A percentile compares a stretch with the other conserved stretches of the same genome.
These are phyloP conservation scores for Thozetella sp. DNA, from an alignment of 495 filamentous ascomycete species.

Conservation along the genomic window DNA sequence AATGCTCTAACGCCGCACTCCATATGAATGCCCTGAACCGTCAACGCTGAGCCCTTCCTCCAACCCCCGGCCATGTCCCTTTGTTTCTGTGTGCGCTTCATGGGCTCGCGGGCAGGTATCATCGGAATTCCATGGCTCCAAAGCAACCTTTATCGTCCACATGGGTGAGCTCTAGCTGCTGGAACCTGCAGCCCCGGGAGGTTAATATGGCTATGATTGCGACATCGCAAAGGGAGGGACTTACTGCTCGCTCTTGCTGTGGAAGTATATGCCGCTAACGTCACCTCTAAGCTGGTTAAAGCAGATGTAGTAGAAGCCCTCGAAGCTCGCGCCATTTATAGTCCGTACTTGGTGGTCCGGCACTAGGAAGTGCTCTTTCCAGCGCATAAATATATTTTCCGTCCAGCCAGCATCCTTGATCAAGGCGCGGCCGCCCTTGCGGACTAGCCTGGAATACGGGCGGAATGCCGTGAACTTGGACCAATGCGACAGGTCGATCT, in stretches of 20 bases:
- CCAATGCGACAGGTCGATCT: constrained; percentile 95
- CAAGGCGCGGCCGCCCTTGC: constrained; percentile 50
- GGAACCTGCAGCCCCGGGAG: constrained; percentile 58
- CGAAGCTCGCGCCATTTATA: constrained; percentile 93
- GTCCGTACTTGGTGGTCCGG: constrained; percentile 90
- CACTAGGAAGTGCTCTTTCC: constrained; percentile 99
- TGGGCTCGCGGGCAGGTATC: constrained; percentile 23
- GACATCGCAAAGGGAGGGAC: constrained; percentile 24
- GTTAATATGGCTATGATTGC: not conserved
- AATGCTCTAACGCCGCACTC: not conserved
- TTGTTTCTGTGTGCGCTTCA: not conserved
- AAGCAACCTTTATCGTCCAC: constrained; percentile 83
- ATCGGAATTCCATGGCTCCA: constrained; percentile 92
- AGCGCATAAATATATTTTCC: constrained; percentile 98
- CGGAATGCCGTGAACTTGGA: constrained; percentile 84
- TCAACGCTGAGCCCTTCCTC: not conserved
- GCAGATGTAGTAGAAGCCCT: constrained; percentile 99
- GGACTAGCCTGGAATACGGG: constrained; percentile 73
- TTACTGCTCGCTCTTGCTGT: constrained; percentile 95
- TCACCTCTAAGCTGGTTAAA: constrained; percentile 89
- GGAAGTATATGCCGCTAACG: constrained; percentile 95
- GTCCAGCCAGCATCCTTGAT: constrained; percentile 76
- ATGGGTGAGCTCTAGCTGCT: constrained; percentile 90
- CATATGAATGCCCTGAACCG: not conserved
- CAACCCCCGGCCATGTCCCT: not conserved